A percentile compares a stretch with the other conserved stretches of the same genome.
These are phyloP conservation scores for Serendipita sp. DNA, from an alignment of 768 basidiomycete genomes.

Conservation along the genomic window DNA sequence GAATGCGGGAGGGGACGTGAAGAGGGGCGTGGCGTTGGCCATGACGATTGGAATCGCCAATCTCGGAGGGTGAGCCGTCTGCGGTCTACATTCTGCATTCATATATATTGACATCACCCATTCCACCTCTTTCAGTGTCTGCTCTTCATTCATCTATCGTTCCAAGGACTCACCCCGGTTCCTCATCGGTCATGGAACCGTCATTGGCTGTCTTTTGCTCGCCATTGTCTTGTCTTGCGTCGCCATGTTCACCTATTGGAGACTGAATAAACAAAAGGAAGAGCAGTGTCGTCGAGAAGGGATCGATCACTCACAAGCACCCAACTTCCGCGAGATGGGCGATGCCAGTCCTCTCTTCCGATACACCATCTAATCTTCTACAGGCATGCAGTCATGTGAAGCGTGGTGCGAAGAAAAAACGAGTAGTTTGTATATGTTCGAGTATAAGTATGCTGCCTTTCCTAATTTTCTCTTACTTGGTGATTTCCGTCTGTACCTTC, in stretches of 20 bases:
- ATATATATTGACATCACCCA: conserved; percentile 18
- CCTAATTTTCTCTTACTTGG: too few species aligned
- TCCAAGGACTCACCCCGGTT: conserved; percentile 22
- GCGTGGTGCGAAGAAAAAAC: too few species aligned
- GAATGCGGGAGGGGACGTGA: conserved; percentile 40
- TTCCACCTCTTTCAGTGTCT: conserved; percentile 19
- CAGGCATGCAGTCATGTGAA: too few species aligned
- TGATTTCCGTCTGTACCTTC: too few species aligned
- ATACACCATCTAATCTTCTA: conserved; percentile 18
- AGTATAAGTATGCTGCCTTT: too few species aligned
- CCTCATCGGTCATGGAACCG: conserved; percentile 26
- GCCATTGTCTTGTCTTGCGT: conserved; percentile 26
- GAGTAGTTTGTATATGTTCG: too few species aligned
- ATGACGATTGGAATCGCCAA: conserved; percentile 42
- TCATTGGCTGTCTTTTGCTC: conserved; percentile 21
- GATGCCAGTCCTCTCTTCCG: conserved; percentile 43
- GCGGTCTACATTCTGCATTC: background rate
- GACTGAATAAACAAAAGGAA: conserved; percentile 35
- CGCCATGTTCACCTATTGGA: conserved; percentile 34
- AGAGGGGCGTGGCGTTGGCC: conserved; percentile 36
- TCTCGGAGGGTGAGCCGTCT: conserved; percentile 30
- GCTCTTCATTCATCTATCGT: conserved; percentile 29
- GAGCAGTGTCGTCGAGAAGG: conserved; percentile 28
- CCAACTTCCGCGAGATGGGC: conserved; percentile 34
- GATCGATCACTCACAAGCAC: conserved; percentile 26